Percentiles rank a stretch among this genome's conserved stretches.
phyloP scores from a whole-genome alignment of 169 alveolate genomes.

The Cryptosporidium tyzzeri region DNA sequence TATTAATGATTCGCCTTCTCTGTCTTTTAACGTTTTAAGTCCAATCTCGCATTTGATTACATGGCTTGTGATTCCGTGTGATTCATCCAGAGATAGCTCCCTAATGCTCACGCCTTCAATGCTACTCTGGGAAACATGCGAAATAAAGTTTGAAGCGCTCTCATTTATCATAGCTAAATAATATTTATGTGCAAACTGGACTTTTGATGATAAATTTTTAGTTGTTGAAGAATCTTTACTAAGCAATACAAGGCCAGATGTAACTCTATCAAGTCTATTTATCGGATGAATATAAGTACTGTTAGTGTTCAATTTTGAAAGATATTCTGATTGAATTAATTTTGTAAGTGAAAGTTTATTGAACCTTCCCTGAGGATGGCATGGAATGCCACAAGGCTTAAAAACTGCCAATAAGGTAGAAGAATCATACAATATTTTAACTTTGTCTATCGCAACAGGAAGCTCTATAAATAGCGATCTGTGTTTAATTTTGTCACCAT shows the following conservation, averaged over 20 bases:
- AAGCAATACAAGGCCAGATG: conserved; percentile 90
- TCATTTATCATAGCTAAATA: conserved; percentile 88
- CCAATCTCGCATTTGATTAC: conserved; percentile 77
- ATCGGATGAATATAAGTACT: conserved; percentile 81
- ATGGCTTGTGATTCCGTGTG: conserved; percentile 45
- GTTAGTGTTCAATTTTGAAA: conserved; percentile 71
- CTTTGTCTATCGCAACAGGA: conserved; percentile 82
- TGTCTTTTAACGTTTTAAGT: conserved; percentile 44
- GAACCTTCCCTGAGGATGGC: conserved; percentile 89
- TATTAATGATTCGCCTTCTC: conserved; percentile 77
- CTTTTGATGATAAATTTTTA: conserved; percentile 80
- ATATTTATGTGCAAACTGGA: conserved; percentile 79
- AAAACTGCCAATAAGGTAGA: conserved; percentile 83
- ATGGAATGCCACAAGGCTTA: conserved; percentile 92
- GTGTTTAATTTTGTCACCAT: conserved; percentile 86
- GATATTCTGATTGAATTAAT: conserved; percentile 80
- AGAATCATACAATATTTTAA: conserved; percentile 84
- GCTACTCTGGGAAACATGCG: not conserved
- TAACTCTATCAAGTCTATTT: conserved; percentile 92
- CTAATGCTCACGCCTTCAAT: conserved; percentile 21
- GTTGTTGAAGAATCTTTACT: conserved; percentile 87
- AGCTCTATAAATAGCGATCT: conserved; percentile 85
- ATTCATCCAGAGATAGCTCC: conserved; percentile 5
- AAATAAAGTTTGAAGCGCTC: conserved; percentile 69
- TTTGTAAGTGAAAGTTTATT: conserved; percentile 85